Conservation (phyloP, 2,329 filamentous ascomycete species). For the Elsinoe ampelina region DNA sequence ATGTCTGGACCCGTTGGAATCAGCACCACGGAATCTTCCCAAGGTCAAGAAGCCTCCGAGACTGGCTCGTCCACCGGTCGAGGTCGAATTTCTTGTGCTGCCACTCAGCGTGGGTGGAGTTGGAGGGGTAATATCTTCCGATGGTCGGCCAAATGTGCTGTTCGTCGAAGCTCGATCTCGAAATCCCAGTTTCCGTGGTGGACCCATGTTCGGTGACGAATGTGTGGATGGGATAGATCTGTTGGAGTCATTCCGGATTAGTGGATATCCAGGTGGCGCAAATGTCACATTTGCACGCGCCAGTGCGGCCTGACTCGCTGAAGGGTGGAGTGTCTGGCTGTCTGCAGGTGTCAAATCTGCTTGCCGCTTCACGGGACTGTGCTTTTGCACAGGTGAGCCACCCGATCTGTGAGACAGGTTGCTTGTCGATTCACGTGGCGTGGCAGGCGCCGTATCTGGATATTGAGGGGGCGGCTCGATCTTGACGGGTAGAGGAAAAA, state of each 20-base stretch:
- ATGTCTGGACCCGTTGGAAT: conserved; percentile 59
- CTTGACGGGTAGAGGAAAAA: conserved; percentile 86
- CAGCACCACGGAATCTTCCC: conserved; percentile 68
- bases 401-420: conserved; percentile 22
- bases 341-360: not conserved
- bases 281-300: conserved; percentile 40
- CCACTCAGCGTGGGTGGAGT: conserved; percentile 50
- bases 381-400: conserved; percentile 15
- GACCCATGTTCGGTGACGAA: conserved; percentile 49
- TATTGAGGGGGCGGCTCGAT: conserved; percentile 34
- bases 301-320: conserved; percentile 44
- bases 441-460: conserved; percentile 23
- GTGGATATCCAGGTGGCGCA: conserved; percentile 34
- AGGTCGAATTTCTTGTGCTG: conserved; percentile 64
- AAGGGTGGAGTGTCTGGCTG: conserved; percentile 21
- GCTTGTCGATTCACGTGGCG: conserved; percentile 29
- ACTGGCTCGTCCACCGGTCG: conserved; percentile 77
- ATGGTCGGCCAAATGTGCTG: conserved; percentile 67
- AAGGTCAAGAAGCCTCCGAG: conserved; percentile 82
- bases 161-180: conserved; percentile 82
- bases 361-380: conserved; percentile 12
- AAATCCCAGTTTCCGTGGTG: conserved; percentile 49
- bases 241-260: conserved; percentile 53
- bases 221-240: conserved; percentile 57
- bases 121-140: conserved; percentile 59